Base-by-base conservation (phyloP, 2,329 filamentous ascomycete species). In the Aspergillus awamori region DNA sequence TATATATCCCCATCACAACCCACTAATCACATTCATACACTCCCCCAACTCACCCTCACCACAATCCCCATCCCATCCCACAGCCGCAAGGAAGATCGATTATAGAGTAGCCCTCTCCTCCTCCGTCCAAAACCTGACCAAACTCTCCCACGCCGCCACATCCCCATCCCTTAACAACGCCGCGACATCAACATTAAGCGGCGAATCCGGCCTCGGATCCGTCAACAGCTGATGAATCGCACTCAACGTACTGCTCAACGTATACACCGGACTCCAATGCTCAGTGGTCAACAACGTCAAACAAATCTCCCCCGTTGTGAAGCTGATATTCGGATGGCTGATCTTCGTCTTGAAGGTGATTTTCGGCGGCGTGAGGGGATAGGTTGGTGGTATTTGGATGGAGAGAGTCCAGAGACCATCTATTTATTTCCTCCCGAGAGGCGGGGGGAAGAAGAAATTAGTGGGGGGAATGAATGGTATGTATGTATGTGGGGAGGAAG, bases 211-310 rank as follows among this genome's bases (percentile, higher is more conserved):
- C 15, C 75, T 70, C 26, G 81, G 80, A 57, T 80, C 76, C 8
- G 72, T 79, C 53, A 83, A 70, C 59, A 83, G 68, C 69, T 80
- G 77, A 58, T 82, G 80, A 26, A 83, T 76, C 4, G 81, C 80
- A 8, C 76, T 76, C 56, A 82, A 69, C 2, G 78, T 81, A n/a
- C 71, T 72, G 13, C 74, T 76, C 4, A 98, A 84, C 43, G 89
- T 93, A 77, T 97, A 95, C 17, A 92, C 88, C 1, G 93, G 91
- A 61, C 91, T 90, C 94, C 94, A 98, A 17, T 89, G 84, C 72
- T 81, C 78, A 0, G 80, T 82, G 62, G 86, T 87, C 54, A 99
- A 83, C 64, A 98, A 84, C 73, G 97, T 95, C 28, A 98, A 86
- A 76, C 95, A 99, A 73, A 99, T 95, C 78, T 97, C 93, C 68